Evolutionary conservation across 2,329 filamentous ascomycete genomes (phyloP).

Genomic region (Dothideomycetes sp.): DNA sequence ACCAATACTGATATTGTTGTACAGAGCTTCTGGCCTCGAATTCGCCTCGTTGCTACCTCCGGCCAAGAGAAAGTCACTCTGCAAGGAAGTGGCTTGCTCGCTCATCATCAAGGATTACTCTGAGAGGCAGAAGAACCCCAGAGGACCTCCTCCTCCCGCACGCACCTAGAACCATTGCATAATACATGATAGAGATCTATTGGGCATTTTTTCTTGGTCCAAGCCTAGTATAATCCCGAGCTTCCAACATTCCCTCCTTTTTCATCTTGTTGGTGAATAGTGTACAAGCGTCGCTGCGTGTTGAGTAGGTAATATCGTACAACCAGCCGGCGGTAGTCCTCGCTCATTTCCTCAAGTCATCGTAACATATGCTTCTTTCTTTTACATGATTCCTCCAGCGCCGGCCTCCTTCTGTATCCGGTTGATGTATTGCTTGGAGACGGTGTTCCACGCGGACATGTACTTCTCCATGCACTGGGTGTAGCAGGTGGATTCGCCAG

Average conservation of each 20-base stretch:
- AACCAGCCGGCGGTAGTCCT: too few species aligned
- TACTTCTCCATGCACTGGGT: conserved; percentile 48
- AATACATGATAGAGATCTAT: too few species aligned
- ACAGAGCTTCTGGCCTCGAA: conserved; percentile 73
- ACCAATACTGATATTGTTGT: background rate
- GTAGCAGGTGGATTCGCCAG: conserved; percentile 42
- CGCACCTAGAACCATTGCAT: too few species aligned
- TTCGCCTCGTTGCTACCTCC: conserved; percentile 74
- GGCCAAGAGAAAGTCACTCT: conserved; percentile 67
- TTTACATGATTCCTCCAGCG: conserved; percentile 11
- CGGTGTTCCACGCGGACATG: conserved; percentile 45
- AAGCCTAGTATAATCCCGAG: too few species aligned
- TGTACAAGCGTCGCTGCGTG: conserved; percentile 4
- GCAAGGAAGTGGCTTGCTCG: conserved; percentile 75
- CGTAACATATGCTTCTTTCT: background rate
- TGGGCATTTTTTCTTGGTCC: background rate
- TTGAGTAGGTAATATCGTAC: conserved; percentile 13
- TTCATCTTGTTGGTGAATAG: conserved; percentile 1
- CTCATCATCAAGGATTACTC: conserved; percentile 75
- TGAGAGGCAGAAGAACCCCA: conserved; percentile 44
- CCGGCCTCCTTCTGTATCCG: conserved; percentile 33
- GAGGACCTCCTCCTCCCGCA: conserved; percentile 21
- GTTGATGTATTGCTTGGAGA: conserved; percentile 40
- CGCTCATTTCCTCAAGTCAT: background rate
- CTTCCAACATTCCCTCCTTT: background rate